A percentile compares a stretch with the other conserved stretches of the same genome.
Conservation (phyloP, 768 basidiomycete species). For the Hypholoma sublateritium region DNA sequence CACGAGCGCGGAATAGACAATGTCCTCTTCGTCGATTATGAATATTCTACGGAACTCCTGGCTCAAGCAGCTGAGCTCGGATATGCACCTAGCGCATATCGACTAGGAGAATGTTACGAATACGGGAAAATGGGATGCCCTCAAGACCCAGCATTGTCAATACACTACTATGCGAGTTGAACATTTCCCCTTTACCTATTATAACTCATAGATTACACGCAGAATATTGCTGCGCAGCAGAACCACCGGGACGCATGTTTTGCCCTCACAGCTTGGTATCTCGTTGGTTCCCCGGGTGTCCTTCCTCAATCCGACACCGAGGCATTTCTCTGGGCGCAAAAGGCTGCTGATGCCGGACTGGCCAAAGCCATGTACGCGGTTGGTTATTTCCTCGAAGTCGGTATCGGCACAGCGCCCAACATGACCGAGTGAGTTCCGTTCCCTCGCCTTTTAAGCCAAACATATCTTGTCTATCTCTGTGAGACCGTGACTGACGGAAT, state of each 20-base stretch:
- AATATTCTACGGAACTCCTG: constrained; percentile 91
- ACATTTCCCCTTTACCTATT: constrained; percentile 3
- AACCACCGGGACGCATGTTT: constrained; percentile 97
- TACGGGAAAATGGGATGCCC: constrained; percentile 99
- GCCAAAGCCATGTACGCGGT: constrained; percentile 97
- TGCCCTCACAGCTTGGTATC: constrained; percentile 98
- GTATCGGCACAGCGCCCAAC: constrained; percentile 76
- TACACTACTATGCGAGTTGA: constrained; percentile 94
- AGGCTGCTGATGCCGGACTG: constrained; percentile 88
- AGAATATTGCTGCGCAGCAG: constrained; percentile 99
- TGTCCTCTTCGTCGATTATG: constrained; percentile 94
- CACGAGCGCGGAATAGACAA: constrained; percentile 99
- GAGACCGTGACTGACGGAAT: constrained; percentile 5
- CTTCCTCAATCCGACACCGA: constrained; percentile 98
- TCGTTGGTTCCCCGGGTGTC: constrained; percentile 96
- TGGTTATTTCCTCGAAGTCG: constrained; percentile 96
- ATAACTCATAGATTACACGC: constrained; percentile 12
- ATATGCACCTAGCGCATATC: constrained; percentile 94
- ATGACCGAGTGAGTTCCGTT: constrained; percentile 56
- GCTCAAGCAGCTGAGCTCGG: constrained; percentile 96
- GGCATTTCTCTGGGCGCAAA: constrained; percentile 96
- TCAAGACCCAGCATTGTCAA: constrained; percentile 93
- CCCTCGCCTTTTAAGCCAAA: constrained; percentile 2
- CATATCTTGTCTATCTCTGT: constrained; percentile 7
- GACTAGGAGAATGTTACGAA: constrained; percentile 97